Conservation (phyloP, 306 rosid species). For the Prunus padus region DNA sequence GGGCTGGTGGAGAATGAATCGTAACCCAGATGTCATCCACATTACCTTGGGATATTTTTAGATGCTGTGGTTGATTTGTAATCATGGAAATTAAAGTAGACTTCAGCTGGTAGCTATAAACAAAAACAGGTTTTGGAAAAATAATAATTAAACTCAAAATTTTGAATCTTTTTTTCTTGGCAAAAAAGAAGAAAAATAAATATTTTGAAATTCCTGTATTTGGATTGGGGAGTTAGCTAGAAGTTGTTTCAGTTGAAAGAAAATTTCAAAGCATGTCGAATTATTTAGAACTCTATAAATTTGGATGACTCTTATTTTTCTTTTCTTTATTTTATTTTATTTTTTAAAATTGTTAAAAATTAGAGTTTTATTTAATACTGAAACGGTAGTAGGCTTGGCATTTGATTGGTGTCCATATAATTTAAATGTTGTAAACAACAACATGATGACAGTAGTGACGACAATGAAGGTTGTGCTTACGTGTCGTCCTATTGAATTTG, state of each 20-base stretch:
- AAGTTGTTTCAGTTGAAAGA: not conserved
- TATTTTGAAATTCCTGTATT: not conserved
- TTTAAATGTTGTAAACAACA: constrained; percentile 3
- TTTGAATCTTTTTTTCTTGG: not conserved
- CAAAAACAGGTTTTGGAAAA: not conserved
- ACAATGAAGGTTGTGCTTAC: not conserved
- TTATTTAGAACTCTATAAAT: not conserved
- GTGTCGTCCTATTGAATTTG: no score
- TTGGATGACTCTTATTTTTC: not conserved
- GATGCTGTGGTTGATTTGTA: not conserved
- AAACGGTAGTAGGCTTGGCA: not conserved
- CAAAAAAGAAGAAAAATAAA: not conserved
- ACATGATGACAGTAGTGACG: not conserved
- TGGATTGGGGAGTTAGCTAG: not conserved
- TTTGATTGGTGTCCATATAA: not conserved
- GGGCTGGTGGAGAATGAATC: constrained; percentile 19
- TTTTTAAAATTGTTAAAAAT: not conserved
- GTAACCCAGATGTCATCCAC: constrained; percentile 32
- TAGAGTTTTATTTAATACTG: constrained; percentile 9
- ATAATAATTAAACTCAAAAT: not conserved
- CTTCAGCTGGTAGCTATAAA: not conserved
- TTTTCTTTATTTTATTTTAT: not conserved
- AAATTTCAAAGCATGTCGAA: not conserved
- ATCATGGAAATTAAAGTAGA: constrained; percentile 22
- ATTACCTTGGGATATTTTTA: constrained; percentile 10